Evolutionary conservation across 768 basidiomycete species (phyloP).

Genomic region (Leccinum boreale): DNA sequence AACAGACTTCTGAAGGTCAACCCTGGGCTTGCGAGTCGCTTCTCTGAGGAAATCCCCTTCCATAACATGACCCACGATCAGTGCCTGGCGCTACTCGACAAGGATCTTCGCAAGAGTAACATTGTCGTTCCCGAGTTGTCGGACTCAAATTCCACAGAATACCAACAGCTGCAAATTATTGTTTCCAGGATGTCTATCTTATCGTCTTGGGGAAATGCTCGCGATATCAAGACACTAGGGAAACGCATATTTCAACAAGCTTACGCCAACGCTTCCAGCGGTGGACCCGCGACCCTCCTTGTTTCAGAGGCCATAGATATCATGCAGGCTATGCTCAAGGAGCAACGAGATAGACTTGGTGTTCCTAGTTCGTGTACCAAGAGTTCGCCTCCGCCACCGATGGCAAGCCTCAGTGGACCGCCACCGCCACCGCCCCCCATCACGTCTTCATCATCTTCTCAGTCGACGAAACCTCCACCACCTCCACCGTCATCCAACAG

Average conservation of each 20-base stretch:
- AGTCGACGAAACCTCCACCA: slow-evolving; percentile 16
- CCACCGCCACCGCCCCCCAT: slow-evolving; percentile 25
- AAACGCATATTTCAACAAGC: slow-evolving; percentile 16
- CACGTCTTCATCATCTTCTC: slow-evolving; percentile 16
- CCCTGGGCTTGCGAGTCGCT: slow-evolving; percentile 63
- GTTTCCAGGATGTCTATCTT: slow-evolving; percentile 42
- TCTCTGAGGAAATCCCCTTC: slow-evolving; percentile 59
- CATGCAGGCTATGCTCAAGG: slow-evolving; percentile 14
- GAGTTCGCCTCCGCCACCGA: slow-evolving; percentile 10
- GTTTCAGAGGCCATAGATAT: slow-evolving; percentile 5
- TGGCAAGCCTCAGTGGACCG: slow-evolving; percentile 16
- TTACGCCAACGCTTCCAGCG: slow-evolving; percentile 8
- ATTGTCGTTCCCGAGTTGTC: slow-evolving; percentile 37
- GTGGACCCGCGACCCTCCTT: neutral
- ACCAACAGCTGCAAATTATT: slow-evolving; percentile 13
- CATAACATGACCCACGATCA: slow-evolving; percentile 44
- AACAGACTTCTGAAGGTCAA: slow-evolving; percentile 57
- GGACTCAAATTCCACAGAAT: neutral
- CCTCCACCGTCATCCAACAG: slow-evolving; percentile 11
- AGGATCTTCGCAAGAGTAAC: slow-evolving; percentile 44
- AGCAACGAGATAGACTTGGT: slow-evolving; percentile 21
- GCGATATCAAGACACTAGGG: slow-evolving; percentile 55
- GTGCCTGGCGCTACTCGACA: slow-evolving; percentile 49
- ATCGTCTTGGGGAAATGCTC: slow-evolving; percentile 66
- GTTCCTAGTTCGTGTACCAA: slow-evolving; percentile 15